Base-by-base conservation (phyloP, 2,329 filamentous ascomycete genomes). In the Exophiala xenobiotica region DNA sequence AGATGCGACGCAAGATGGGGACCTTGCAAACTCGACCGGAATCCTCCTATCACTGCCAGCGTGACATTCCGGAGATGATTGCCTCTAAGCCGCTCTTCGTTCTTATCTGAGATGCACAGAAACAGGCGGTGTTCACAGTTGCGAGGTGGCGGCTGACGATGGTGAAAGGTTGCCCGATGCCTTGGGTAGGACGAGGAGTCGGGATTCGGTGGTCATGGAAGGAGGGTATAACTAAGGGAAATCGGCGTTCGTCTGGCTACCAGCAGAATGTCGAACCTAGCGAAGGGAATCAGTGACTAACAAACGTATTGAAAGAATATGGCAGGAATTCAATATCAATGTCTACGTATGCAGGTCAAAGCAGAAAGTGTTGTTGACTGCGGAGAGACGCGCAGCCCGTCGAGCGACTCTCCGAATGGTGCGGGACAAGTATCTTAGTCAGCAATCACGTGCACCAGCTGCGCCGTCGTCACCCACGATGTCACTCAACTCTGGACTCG, bases 281-380 rank as follows among this genome's bases (percentile, higher is more conserved):
- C 31, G 19, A 14, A 26, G 23, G 35, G 8, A 8, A 33, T 22
- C 12, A 23, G 22, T 29, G 23, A 22, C 35, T 11, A 46, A 27
- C 16, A 27, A 24, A n/a, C 14, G 4, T 6, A 9, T 29, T 27
- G n/a, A 12, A 16, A 27, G 44, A 16, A 24, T 39, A 44, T 40
- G 19, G 27, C 20, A 14, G 8, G 31, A 14, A 35, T 14, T 35
- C 6, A 14, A 35, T 35, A 42, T 46, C 41, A 33, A 46, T 40
- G 48, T 38, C 49, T 51, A 51, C 49, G 49, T 51, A 46, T 12
- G 35, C 49, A 41, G 20, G 26, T 26, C 44, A 50, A 23, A 40
- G 37, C 20, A 16, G 31, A 5, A 4, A 16, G 31, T 16, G 8
- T 14, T 35, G 31, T 35, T 35, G 31, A 35, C 27, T 35, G 31